Base-by-base conservation (phyloP, 2,329 filamentous ascomycete genomes). In the Diaporthe caulivora region DNA sequence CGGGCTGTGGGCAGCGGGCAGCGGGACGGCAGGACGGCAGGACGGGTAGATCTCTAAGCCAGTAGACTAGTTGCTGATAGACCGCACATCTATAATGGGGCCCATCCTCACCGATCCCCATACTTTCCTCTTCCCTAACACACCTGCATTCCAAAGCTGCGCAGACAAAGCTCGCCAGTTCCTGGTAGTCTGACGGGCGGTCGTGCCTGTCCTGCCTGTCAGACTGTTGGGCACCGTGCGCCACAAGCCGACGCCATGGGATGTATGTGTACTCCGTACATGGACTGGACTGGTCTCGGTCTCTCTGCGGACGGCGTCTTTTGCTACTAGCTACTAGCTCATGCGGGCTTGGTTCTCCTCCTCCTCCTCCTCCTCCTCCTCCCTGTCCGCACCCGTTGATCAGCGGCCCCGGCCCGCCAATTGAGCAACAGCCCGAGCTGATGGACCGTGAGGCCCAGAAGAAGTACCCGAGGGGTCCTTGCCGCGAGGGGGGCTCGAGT, bases 21-120 rank as follows among this genome's bases (percentile, higher is more conserved):
- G 60, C 42, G 42, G 44, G 60, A 64, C 60, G 60, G 60, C 26
- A 47, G 42, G 60, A 49, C 60, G 60, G 60, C 40, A 47, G 42
- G 42, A n/a, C 62, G 62, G 62, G 62, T 67, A 67, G 62, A 67
- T 67, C 62, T 67, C 7, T n/a, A 51, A 31, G 24, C 29, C 47
- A 65, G 44, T 65, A 10, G 31, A 49, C n/a, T 58, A 64, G 42
- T 49, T 64, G 42, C 26, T 65, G 60, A 65, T 47, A 67, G 62
- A 67, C 44, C 44, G 53, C 44, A 65, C 42, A 26, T 37, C 44
- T 65, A 58, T 58, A 13, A 40, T 40, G 37, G 60, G 60, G 26
- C 24, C 60, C 29, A 65, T 51, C 49, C 44, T 65, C 8, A 34
- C 18, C 60, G 29, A 51, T 51, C 62, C 62, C 62, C 62, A 67